Evolutionary conservation across 2,329 filamentous ascomycete species (phyloP), one percentile per base, ranked within the genome.

Genomic region (Mycosphaerella arachidis): DNA sequence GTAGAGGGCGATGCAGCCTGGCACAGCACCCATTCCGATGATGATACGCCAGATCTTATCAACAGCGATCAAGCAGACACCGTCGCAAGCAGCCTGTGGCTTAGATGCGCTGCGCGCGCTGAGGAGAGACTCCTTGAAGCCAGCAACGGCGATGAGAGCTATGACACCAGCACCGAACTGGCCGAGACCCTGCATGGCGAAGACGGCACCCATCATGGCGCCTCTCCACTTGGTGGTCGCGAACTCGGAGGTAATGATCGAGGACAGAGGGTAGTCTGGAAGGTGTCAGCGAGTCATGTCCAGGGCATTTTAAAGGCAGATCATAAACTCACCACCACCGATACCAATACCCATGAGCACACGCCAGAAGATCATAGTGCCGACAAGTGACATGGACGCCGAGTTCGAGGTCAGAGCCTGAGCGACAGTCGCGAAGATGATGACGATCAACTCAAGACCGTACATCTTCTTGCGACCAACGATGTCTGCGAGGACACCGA

Each of bases 31-130:
- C 69, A 92, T 89, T 12, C 90, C 90, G 70, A 94, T 90, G 53
- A 94, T 81, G 13, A 86, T 81, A 66, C 90, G 84, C 90, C 90
- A 94, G 88, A 92, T 92, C 81, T 91, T 92, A 78, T 94, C 90
- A 6, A 92, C 88, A 1, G 90, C 89, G 0, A 84, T 71, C 58
- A 83, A 83, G 70, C 90, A 94, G 45, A 77, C 79, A 30, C 80
- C 81, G 55, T 82, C 80, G 73, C 91, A 94, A 51, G 79, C 73
- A 30, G 77, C 77, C 4, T 82, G 78, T 1, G 75, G 75, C 53
- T 79, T 68, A 6, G 62, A 61, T 5, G 77, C 78, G 30, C 78
- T 71, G 13, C 35, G 13, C 0, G 68, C 70, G 6, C 59, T 65
- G 37, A 60, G 29, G 46, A 75, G 71, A 12, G 72, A 74, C 45